Base-by-base conservation (phyloP, 352 stramenopile species). In the Phytophthora crassamura region DNA sequence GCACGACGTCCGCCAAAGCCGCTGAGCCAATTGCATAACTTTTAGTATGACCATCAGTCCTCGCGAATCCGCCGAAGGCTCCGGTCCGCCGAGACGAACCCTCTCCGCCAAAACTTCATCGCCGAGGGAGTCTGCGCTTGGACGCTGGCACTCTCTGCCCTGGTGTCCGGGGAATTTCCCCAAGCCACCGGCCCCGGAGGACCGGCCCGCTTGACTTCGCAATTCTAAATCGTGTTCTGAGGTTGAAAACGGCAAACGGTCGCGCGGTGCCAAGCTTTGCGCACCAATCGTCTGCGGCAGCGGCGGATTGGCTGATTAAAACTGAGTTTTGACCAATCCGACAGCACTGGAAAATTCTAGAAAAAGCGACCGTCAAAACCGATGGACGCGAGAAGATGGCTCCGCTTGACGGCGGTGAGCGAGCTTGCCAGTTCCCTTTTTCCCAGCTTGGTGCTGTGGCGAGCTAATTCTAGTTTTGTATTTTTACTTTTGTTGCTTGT, bases 141-240 rank as follows among this genome's bases (percentile, higher is more conserved):
- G 72, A 89, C 81, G 84, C 74, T 78, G 79, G 81, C 84, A 94
- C 86, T 93, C 70, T 91, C 86, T 94, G 84, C 82, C 81, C 84
- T 94, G 72, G 77, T 85, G 86, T 94, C 86, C 86, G 86, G 86
- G 86, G 86, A 94, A 93, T 94, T 94, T 94, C 86, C 86, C 86
- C 86, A 94, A 93, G 86, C 72, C 83, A 77, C 73, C 77, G 28
- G 58, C 43, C 65, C 60, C 55, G 8, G 22, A 45, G 16, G 22
- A 18, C 20, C 38, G 67, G 73, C 77, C 82, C 80, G 78, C 86
- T 94, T 94, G 86, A 94, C 86, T 93, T 79, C 77, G 86, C 86
- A 94, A 94, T 94, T 94, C 86, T 94, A 94, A 94, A 92, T 94
- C 82, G 86, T 93, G 86, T 93, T 94, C 84, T 94, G 83, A 82